These are phyloP conservation scores for Sporothrix humicola DNA, from an alignment of 2,329 filamentous ascomycete genomes.

Conservation along the genomic window DNA sequence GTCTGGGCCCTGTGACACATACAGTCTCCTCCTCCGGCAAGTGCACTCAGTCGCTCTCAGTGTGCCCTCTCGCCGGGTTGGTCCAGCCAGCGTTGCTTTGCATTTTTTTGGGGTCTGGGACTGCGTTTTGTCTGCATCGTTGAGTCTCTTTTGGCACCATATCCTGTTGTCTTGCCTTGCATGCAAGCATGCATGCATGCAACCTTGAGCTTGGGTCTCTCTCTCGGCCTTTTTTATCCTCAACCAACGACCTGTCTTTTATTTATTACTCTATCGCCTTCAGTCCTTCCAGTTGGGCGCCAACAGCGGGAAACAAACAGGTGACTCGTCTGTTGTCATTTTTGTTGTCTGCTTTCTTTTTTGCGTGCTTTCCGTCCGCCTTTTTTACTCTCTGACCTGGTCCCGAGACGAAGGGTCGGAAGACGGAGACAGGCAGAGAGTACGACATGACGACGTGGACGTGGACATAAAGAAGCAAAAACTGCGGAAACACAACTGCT, in stretches of 20 bases:
- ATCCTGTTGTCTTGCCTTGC: not conserved
- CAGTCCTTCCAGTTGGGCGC: not conserved
- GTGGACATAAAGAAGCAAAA: not conserved
- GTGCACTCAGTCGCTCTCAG: not conserved
- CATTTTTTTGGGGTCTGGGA: not conserved
- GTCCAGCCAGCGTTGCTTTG: not conserved
- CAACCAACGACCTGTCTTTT: no score
- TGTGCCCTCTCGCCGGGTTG: not conserved
- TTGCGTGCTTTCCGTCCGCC: not conserved
- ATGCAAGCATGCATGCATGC: conserved; percentile 1
- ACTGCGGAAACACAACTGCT: not conserved
- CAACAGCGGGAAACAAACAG: not conserved
- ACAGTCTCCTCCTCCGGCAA: not conserved
- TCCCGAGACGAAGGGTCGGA: not conserved
- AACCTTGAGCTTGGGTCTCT: not conserved
- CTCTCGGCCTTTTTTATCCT: no score
- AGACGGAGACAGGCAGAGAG: not conserved
- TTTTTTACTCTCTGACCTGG: not conserved
- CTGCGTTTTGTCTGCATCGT: not conserved
- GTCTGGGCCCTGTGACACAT: not conserved
- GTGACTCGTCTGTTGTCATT: not conserved
- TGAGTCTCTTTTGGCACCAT: not conserved
- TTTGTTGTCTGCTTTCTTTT: not conserved
- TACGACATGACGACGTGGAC: not conserved
- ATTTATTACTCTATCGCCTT: not conserved